A percentile compares a stretch with the other conserved stretches of the same genome.
These are phyloP conservation scores for Phylloporus sp. DNA, from an alignment of 768 basidiomycete species.

Conservation along the genomic window DNA sequence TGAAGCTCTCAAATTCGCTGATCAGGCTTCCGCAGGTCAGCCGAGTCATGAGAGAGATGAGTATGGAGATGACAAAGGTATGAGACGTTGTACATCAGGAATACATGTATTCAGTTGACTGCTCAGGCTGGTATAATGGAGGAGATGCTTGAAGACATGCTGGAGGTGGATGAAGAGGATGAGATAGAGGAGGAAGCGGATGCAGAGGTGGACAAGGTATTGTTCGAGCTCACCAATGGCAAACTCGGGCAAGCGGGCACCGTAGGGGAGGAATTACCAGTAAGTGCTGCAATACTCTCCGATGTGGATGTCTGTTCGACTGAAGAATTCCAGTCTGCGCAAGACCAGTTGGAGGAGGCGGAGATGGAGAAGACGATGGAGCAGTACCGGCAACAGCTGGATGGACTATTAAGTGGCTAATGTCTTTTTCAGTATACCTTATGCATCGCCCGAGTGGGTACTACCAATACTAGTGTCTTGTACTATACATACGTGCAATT, in stretches of 20 bases:
- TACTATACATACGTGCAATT: conserved; percentile 1
- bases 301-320: conserved; percentile 6
- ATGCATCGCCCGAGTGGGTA: not conserved
- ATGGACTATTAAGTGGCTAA: conserved; percentile 67
- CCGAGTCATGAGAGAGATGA: conserved; percentile 94
- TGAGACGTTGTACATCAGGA: conserved; percentile 9
- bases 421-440: conserved; percentile 14
- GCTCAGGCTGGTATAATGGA: conserved; percentile 93
- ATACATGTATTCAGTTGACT: conserved; percentile 4
- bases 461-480: too few relatives aligned
- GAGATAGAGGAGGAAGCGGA: conserved; percentile 96
- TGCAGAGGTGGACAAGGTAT: conserved; percentile 92
- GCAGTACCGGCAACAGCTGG: conserved; percentile 82
- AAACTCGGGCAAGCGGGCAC: conserved; percentile 85
- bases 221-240: conserved; percentile 93
- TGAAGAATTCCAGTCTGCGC: conserved; percentile 39
- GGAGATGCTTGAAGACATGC: conserved; percentile 93
- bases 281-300: conserved; percentile 36
- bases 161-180: conserved; percentile 90
- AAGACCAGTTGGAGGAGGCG: conserved; percentile 67
- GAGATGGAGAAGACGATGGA: conserved; percentile 88
- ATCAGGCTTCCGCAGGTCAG: conserved; percentile 90
- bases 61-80: conserved; percentile 99
- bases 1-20: conserved; percentile 94
- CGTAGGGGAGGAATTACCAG: conserved; percentile 69